Base-by-base conservation (phyloP, 1,284 basidiomycete species). In the Tilletia indica region DNA sequence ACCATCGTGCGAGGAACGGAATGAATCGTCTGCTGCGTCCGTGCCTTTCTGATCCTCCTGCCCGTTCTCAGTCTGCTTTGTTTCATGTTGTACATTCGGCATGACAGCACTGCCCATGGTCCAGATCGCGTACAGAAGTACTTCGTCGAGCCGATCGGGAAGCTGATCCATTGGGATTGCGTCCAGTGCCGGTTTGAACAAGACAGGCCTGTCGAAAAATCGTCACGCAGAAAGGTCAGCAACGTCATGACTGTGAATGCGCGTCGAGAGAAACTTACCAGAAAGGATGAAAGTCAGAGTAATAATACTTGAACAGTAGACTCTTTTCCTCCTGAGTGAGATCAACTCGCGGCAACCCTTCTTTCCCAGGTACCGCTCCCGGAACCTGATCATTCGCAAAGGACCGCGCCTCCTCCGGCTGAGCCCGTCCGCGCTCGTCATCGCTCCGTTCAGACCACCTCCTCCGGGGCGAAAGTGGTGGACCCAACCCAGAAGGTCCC, bases 131-230 rank as follows among this genome's bases (percentile, higher is more conserved):
- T 72, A 77, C 25, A 78, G 71, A 2, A 81, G 68, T 39, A 75
- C 73, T 1, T 73, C 72, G 21, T 79, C 76, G 38, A 81, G 75
- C 19, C 72, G 71, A 19, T 56, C 25, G 9, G 77, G 73, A 14
- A 81, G 71, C 61, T 80, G 72, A 11, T 79, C 73, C 34, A 70
- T 56, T 0, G 77, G 70, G 6, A 77, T 74, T 5, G 71, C 70
- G 36, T 73, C 72, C n/a, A 81, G 74, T 64, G 75, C 76, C 0
- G 80, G 78, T 70, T 80, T 81, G 75, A 77, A 81, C n/a, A 81
- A 72, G 61, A 81, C 74, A 31, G 80, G 80, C 63, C 61, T 64
- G 8, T 64, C 6, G 25, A 31, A 58, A 14, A 12, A 38, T 14
- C 6, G 14, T 0, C 42, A 45, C 42, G 42, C 36, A 64, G 25